phyloP scores from a whole-genome alignment of 768 basidiomycete species.

The Mycena rebaudengoi region DNA sequence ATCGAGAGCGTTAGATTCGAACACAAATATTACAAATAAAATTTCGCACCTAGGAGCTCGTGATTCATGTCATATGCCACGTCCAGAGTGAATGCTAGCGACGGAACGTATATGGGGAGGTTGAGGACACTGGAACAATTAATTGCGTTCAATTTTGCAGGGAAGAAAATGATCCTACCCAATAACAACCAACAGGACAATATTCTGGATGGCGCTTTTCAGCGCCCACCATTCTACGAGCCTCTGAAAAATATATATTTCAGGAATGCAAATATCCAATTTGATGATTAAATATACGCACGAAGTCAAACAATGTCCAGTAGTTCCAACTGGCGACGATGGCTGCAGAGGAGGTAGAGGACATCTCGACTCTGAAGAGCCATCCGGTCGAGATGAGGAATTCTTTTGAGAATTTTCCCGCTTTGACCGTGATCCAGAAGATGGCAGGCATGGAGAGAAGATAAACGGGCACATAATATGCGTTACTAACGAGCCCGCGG shows the following conservation, averaged over 20 bases:
- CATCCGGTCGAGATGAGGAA: slow-evolving; percentile 27
- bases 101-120: slow-evolving; percentile 34
- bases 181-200: slow-evolving; percentile 33
- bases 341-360: slow-evolving; percentile 8
- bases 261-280: background rate
- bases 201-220: slow-evolving; percentile 27
- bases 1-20: background rate
- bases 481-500: slow-evolving; percentile 26
- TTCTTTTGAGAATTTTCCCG: slow-evolving; percentile 1
- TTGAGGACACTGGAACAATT: slow-evolving; percentile 22
- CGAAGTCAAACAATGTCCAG: slow-evolving; percentile 34
- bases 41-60: slow-evolving; percentile 30
- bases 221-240: slow-evolving; percentile 34
- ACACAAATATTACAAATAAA: background rate
- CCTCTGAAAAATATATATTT: background rate
- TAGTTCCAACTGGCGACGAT: slow-evolving; percentile 33
- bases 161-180: background rate
- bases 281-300: no score
- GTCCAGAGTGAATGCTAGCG: slow-evolving; percentile 31
- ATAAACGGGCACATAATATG: slow-evolving; percentile 28
- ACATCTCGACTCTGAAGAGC: slow-evolving; percentile 30
- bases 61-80: slow-evolving; percentile 36
- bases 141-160: background rate
- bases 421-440: slow-evolving; percentile 29
- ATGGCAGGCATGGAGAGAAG: slow-evolving; percentile 24